A percentile compares a stretch with the other conserved stretches of the same genome.
These are phyloP conservation scores for Penicillium sp. DNA, from an alignment of 2,329 filamentous ascomycete species.

Conservation along the genomic window DNA sequence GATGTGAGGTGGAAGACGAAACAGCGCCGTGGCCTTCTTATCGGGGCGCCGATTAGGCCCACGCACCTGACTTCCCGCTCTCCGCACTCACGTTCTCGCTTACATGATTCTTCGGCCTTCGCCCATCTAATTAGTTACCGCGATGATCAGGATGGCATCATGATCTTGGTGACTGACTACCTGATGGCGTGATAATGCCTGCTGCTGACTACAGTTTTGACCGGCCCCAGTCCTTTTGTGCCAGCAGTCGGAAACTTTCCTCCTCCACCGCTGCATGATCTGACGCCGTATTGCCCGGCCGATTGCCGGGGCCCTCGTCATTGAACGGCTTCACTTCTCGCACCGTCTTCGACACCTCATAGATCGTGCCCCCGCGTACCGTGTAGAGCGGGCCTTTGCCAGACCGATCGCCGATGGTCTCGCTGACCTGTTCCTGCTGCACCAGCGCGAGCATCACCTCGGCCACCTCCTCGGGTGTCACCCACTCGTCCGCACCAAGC, in stretches of 20 bases:
- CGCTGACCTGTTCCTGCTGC: conserved; percentile 47
- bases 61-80: conserved; percentile 14
- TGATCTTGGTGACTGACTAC: conserved; percentile 5
- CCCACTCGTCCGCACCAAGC: conserved; percentile 53
- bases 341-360: conserved; percentile 57
- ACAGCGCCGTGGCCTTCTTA: conserved; percentile 21
- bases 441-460: conserved; percentile 57
- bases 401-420: conserved; percentile 34
- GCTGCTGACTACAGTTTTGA: conserved; percentile 24
- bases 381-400: conserved; percentile 31
- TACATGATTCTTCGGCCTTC: neutral
- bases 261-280: conserved; percentile 42
- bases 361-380: conserved; percentile 50
- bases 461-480: conserved; percentile 60
- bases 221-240: conserved; percentile 50
- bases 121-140: too few relatives aligned
- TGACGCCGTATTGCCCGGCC: conserved; percentile 48
- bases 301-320: conserved; percentile 53
- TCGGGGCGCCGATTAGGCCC: conserved; percentile 4
- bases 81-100: conserved; percentile 6
- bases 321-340: conserved; percentile 51
- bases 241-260: conserved; percentile 53
- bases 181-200: conserved; percentile 5
- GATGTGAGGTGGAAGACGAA: conserved; percentile 8
- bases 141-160: conserved; percentile 6